Base-by-base conservation (phyloP, 2,329 filamentous ascomycete genomes). In the Pseudomassariella vexata region DNA sequence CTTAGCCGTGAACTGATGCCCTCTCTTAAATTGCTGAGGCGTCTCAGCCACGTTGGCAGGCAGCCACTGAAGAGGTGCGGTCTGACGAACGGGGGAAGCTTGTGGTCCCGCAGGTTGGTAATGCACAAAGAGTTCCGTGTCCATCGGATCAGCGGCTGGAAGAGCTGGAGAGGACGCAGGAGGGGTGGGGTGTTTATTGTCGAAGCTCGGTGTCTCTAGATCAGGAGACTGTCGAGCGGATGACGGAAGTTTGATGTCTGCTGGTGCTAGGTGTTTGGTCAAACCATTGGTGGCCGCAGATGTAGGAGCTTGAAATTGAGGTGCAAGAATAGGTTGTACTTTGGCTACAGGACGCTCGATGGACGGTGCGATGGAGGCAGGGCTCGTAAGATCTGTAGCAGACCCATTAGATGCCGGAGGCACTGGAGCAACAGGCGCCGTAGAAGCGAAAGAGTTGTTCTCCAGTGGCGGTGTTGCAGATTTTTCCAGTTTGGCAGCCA, bases 81-180 rank as follows among this genome's bases (percentile, higher is more conserved):
- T 39, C 20, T 50, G 55, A 6, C 54, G 44, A 11, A 65, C 39
- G 1, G 62, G 32, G 4, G 53, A 48, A 1, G 71, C 60, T 0
- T 55, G 38, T 2, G 70, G 66, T 0, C 72, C 73, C n/a, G 72
- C 64, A 0, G 73, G 71, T 37, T 76, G 68, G 39, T 76, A 76
- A 0, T 62, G 62, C 16, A 77, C 57, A 38, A 77, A 77, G 15
- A 68, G 46, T 30, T 69, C 63, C 2, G 50, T 38, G 6, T 47
- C 42, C 5, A 44, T 29, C 10, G 39, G 38, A 16, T 38, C 40
- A 5, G 39, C 26, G 2, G 39, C 37, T 30, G 12, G 56, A 54
- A 3, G 62, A 58, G 35, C 52, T 59, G 15, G 44, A 43, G 5
- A 47, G 44, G 7, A 49, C 39, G 22, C n/a, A n/a, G n/a, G n/a